Percentiles rank a stretch among this genome's conserved stretches.
Conservation (phyloP, 257 asterid genomes). For the Penstemon davidsonii region DNA sequence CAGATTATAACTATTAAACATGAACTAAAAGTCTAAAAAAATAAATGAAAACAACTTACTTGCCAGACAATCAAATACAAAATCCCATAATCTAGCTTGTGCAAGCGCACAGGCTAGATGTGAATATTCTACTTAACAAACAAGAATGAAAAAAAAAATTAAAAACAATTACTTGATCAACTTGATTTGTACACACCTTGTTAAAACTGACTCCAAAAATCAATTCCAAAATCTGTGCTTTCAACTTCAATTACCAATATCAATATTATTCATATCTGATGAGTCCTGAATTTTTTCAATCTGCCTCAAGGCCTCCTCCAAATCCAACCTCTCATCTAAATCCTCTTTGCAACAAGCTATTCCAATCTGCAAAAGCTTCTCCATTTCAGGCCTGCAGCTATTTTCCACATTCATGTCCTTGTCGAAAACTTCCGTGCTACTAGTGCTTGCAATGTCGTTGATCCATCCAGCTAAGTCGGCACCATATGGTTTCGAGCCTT, state of each 20-base stretch:
- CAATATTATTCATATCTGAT: not conserved
- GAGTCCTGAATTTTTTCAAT: slow-evolving; percentile 53
- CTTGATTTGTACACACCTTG: slow-evolving; percentile 18
- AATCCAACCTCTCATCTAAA: slow-evolving; percentile 59
- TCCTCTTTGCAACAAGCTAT: slow-evolving; percentile 74
- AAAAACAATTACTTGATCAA: slow-evolving; percentile 5
- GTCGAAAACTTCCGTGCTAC: slow-evolving; percentile 44
- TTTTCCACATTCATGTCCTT: slow-evolving; percentile 48
- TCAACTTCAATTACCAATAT: not conserved
- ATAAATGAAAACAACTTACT: too few relatives aligned
- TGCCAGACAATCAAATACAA: too few relatives aligned
- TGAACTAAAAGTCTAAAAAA: too few relatives aligned
- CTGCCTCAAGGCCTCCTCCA: slow-evolving; percentile 56
- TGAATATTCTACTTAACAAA: slow-evolving; percentile 10
- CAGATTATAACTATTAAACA: too few relatives aligned
- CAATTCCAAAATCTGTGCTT: not conserved
- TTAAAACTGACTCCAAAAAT: slow-evolving; percentile 5
- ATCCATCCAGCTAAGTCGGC: slow-evolving; percentile 57
- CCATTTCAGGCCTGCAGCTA: slow-evolving; percentile 46
- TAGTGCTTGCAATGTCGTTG: slow-evolving; percentile 29
- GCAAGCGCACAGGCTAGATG: too few relatives aligned
- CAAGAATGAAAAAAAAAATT: not conserved
- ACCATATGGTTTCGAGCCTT: slow-evolving; percentile 38
- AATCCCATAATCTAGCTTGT: too few relatives aligned
- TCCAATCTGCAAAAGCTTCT: slow-evolving; percentile 68